These are phyloP conservation scores for Phytomonas serpens DNA, from an alignment of 208 protist genomes.

Conservation along the genomic window DNA sequence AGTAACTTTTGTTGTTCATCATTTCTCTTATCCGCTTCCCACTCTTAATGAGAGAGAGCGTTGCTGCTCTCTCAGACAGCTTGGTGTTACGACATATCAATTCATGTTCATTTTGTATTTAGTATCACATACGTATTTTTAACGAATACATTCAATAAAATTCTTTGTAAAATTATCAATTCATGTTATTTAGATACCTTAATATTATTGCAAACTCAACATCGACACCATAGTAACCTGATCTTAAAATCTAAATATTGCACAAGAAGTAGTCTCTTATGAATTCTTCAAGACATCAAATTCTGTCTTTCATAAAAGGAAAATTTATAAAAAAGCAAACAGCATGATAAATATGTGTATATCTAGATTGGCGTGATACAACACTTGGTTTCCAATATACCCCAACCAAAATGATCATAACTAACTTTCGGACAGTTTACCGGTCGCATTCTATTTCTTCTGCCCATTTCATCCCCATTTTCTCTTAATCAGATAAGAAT, in stretches of 20 bases:
- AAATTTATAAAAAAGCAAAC: neutral
- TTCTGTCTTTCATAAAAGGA: neutral
- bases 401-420: neutral
- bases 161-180: conserved; percentile 5
- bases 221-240: neutral
- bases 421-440: neutral
- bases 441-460: neutral
- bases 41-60: neutral
- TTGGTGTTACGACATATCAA: neutral
- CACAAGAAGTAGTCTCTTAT: neutral
- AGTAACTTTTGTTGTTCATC: neutral
- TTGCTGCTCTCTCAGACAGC: neutral
- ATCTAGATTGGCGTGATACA: neutral
- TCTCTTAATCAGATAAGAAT: too few relatives aligned
- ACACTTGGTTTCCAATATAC: neutral
- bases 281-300: neutral
- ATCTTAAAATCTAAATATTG: neutral
- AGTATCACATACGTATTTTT: neutral
- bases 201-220: conserved; percentile 4
- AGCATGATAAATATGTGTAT: neutral
- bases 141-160: neutral
- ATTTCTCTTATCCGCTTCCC: neutral
- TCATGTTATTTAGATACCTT: conserved; percentile 2
- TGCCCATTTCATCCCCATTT: neutral
- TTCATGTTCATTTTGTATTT: neutral